These are phyloP conservation scores for Arachis hypogaea DNA, from an alignment of 306 rosid genomes.

Conservation along the genomic window DNA sequence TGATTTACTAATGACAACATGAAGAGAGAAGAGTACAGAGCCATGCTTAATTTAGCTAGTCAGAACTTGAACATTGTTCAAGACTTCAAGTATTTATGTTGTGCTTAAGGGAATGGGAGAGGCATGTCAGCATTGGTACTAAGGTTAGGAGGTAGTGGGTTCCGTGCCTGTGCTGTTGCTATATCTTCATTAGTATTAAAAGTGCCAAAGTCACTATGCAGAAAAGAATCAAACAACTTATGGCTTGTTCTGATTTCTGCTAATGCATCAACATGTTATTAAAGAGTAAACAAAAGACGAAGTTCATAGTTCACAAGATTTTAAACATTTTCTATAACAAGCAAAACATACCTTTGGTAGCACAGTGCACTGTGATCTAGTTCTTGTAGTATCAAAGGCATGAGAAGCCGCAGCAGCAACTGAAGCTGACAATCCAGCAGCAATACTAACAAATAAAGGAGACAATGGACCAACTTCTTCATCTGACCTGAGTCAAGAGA, in stretches of 20 bases:
- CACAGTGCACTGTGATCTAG: slow-evolving; percentile 76
- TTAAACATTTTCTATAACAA: slow-evolving; percentile 18
- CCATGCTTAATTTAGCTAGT: slow-evolving; percentile 21
- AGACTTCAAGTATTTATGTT: neutral
- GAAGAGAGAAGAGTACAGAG: slow-evolving; percentile 9
- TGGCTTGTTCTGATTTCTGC: neutral
- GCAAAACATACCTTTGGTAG: slow-evolving; percentile 69
- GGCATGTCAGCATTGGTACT: too few relatives aligned
- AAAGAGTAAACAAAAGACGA: slow-evolving; percentile 31
- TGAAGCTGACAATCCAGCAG: slow-evolving; percentile 89
- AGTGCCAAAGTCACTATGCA: slow-evolving; percentile 20
- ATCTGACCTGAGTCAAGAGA: slow-evolving; percentile 59
- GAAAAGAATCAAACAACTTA: slow-evolving; percentile 1
- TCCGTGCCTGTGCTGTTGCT: too few relatives aligned
- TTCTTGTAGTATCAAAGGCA: slow-evolving; percentile 86
- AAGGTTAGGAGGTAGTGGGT: too few relatives aligned
- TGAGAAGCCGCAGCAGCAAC: slow-evolving; percentile 96
- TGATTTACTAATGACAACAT: neutral
- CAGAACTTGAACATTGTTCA: neutral
- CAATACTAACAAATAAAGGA: slow-evolving; percentile 72
- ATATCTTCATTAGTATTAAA: neutral
- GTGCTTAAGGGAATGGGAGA: too few relatives aligned
- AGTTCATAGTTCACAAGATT: slow-evolving; percentile 26
- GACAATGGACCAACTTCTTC: slow-evolving; percentile 78
- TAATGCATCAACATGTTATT: slow-evolving; percentile 2